phyloP scores from a whole-genome alignment of 805 yeast species.

The Wickerhamomyces mucosus region DNA sequence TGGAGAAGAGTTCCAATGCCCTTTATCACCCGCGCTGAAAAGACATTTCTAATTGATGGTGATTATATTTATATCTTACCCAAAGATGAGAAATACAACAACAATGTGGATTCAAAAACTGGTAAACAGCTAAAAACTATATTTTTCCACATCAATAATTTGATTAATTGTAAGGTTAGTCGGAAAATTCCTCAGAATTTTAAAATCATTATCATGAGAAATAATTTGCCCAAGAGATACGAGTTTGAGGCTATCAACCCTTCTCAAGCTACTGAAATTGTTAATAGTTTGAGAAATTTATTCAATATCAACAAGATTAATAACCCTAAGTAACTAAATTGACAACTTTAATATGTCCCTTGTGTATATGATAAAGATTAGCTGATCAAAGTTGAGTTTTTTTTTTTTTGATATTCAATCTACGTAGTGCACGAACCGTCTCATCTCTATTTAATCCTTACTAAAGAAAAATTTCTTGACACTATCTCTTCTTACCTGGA shows the following conservation, averaged over 20 bases:
- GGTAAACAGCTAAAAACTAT: slow-evolving; percentile 50
- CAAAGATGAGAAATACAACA: slow-evolving; percentile 50
- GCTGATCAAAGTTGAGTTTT: too few relatives aligned
- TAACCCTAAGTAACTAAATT: too few relatives aligned
- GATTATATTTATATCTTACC: slow-evolving; percentile 86
- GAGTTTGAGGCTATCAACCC: slow-evolving; percentile 70
- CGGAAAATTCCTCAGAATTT: slow-evolving; percentile 68
- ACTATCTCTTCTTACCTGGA: too few relatives aligned
- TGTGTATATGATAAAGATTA: too few relatives aligned
- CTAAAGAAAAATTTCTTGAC: too few relatives aligned
- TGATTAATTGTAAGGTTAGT: slow-evolving; percentile 66
- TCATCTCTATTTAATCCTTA: too few relatives aligned
- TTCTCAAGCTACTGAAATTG: slow-evolving; percentile 62
- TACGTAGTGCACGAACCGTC: too few relatives aligned
- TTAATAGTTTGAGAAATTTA: slow-evolving; percentile 54
- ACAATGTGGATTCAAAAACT: slow-evolving; percentile 53
- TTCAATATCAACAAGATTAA: slow-evolving; percentile 43
- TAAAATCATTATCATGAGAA: slow-evolving; percentile 67
- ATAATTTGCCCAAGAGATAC: slow-evolving; percentile 68
- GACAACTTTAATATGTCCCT: too few relatives aligned
- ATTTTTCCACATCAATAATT: slow-evolving; percentile 76
- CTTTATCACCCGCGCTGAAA: slow-evolving; percentile 68
- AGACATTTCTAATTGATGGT: slow-evolving; percentile 86
- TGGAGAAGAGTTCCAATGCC: slow-evolving; percentile 86
- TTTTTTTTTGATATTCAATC: too few relatives aligned